Conservation (phyloP, 1,284 basidiomycete genomes). For the Earliella scabrosa region DNA sequence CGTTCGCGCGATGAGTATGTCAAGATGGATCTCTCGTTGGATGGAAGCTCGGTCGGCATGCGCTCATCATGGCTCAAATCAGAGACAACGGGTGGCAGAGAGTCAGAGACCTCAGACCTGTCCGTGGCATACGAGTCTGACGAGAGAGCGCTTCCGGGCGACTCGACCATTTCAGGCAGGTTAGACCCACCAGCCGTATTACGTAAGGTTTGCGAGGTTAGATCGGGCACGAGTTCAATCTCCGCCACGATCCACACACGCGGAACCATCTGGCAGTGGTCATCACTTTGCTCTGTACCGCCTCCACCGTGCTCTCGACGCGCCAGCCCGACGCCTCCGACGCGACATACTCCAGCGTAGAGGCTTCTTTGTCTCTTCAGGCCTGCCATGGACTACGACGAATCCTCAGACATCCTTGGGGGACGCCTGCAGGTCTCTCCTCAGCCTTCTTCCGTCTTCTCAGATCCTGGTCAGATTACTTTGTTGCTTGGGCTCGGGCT, state of each 20-base stretch:
- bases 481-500: constrained; percentile 21
- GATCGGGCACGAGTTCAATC: constrained; percentile 21
- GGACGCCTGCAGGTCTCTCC: constrained; percentile 50
- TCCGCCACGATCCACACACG: constrained; percentile 28
- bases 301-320: constrained; percentile 26
- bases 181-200: too few relatives aligned
- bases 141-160: too few relatives aligned
- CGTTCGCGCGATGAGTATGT: too few relatives aligned
- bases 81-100: too few relatives aligned
- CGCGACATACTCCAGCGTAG: constrained; percentile 13
- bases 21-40: too few relatives aligned
- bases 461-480: constrained; percentile 33
- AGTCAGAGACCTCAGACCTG: too few relatives aligned
- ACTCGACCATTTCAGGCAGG: too few relatives aligned
- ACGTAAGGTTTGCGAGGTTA: too few relatives aligned
- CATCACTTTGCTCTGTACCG: constrained; percentile 19
- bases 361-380: neutral
- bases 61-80: too few relatives aligned
- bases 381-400: constrained; percentile 28
- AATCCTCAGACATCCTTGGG: constrained; percentile 70
- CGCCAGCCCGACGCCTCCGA: constrained; percentile 43
- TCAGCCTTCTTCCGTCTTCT: constrained; percentile 37
- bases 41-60: too few relatives aligned
- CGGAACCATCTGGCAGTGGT: constrained; percentile 13
- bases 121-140: too few relatives aligned